Evolutionary conservation across 805 yeast genomes (phyloP).

Genomic region (Zygosaccharomyces kombuchaensis): DNA sequence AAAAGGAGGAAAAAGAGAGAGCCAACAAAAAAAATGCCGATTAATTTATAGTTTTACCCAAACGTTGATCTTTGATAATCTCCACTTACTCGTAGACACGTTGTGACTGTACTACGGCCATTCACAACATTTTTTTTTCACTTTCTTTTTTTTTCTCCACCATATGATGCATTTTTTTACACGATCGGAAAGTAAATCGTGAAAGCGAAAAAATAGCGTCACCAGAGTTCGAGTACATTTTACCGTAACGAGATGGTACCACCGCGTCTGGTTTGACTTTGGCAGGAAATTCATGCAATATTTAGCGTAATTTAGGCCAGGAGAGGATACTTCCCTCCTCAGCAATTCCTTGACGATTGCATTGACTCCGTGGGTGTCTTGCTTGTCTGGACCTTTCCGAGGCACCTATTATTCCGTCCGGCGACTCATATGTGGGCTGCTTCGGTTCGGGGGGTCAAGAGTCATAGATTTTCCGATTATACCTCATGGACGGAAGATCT

Average conservation of each 20-base stretch:
- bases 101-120: slow-evolving; percentile 1
- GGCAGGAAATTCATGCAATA: background rate
- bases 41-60: background rate
- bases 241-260: slow-evolving; percentile 3
- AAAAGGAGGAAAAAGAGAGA: background rate
- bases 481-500: background rate
- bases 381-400: background rate
- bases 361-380: background rate
- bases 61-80: slow-evolving; percentile 2
- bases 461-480: background rate
- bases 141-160: background rate
- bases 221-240: slow-evolving; percentile 2
- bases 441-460: background rate
- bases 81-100: slow-evolving; percentile 6
- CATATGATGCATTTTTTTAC: slow-evolving; percentile 5
- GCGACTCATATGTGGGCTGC: background rate
- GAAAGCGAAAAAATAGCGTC: background rate
- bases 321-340: background rate
- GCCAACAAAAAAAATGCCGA: background rate
- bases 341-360: background rate
- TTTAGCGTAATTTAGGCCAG: background rate
- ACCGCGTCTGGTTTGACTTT: slow-evolving; percentile 1
- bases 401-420: background rate
- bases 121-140: background rate
- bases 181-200: slow-evolving; percentile 2